Conservation (phyloP, 2,329 filamentous ascomycete genomes). For the Eutypa lata region DNA sequence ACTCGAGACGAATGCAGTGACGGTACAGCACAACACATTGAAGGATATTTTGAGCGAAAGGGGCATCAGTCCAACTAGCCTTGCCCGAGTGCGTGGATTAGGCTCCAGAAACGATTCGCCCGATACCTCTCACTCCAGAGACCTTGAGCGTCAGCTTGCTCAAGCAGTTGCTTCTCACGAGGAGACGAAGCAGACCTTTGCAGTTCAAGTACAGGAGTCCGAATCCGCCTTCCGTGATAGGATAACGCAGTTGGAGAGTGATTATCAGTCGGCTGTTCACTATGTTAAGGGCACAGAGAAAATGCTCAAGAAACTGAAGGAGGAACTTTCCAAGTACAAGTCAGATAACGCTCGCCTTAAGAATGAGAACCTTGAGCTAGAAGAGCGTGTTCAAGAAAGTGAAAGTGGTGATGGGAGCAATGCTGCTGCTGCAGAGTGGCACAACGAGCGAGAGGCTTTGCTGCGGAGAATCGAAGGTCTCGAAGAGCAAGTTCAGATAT, state of each 20-base stretch:
- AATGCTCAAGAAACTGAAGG: slow-evolving; percentile 98
- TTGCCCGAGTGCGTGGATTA: slow-evolving; percentile 67
- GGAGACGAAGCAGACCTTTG: slow-evolving; percentile 75
- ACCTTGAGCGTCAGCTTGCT: slow-evolving; percentile 85
- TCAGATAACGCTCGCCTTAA: slow-evolving; percentile 79
- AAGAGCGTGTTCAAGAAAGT: slow-evolving; percentile 40
- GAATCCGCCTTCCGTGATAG: slow-evolving; percentile 90
- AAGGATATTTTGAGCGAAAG: slow-evolving; percentile 91
- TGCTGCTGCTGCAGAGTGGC: slow-evolving; percentile 63
- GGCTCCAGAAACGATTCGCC: slow-evolving; percentile 76
- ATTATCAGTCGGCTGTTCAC: slow-evolving; percentile 96
- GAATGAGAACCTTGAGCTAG: slow-evolving; percentile 70
- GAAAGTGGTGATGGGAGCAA: slow-evolving; percentile 14
- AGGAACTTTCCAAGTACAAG: slow-evolving; percentile 93
- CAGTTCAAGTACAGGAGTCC: slow-evolving; percentile 79
- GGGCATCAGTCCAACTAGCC: slow-evolving; percentile 74
- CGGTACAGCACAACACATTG: slow-evolving; percentile 86
- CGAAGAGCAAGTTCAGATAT: slow-evolving; percentile 65
- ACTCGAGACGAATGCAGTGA: slow-evolving; percentile 89
- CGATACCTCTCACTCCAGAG: slow-evolving; percentile 73
- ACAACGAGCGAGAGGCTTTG: slow-evolving; percentile 67
- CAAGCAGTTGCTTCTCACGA: slow-evolving; percentile 76
- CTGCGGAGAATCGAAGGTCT: slow-evolving; percentile 66
- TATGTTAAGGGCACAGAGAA: slow-evolving; percentile 99
- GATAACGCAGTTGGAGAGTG: slow-evolving; percentile 87